Evolutionary conservation across 1,284 basidiomycete species (phyloP).

Genomic region (Cryptococcus jaspeensis): DNA sequence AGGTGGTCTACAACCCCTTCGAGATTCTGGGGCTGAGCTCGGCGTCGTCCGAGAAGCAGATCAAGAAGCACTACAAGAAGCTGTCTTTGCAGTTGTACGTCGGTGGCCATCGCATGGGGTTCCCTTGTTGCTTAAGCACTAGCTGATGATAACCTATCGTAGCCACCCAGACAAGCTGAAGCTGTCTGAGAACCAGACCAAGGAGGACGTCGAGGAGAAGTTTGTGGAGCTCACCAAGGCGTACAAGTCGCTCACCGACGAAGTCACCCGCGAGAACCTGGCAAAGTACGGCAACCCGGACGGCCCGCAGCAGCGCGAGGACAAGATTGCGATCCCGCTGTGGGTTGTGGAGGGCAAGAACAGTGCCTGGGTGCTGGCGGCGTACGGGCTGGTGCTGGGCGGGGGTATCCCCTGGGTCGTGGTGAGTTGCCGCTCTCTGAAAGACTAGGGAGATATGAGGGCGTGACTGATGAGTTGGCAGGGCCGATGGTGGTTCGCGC

Average conservation of each 20-base stretch:
- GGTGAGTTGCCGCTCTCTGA: conserved; percentile 53
- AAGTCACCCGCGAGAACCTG: conserved; percentile 87
- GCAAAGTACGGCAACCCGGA: conserved; percentile 93
- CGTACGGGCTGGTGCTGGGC: conserved; percentile 86
- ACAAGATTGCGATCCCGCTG: conserved; percentile 92
- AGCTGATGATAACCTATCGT: conserved; percentile 1
- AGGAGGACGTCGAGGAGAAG: conserved; percentile 81
- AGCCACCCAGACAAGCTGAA: conserved; percentile 98
- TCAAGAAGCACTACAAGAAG: conserved; percentile 94
- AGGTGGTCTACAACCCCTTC: conserved; percentile 87
- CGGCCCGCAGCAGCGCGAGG: conserved; percentile 88
- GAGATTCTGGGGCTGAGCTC: conserved; percentile 79
- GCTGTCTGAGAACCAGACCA: conserved; percentile 76
- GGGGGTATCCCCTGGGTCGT: conserved; percentile 83
- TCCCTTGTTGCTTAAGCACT: background rate
- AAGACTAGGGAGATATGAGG: background rate
- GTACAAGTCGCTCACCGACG: conserved; percentile 97
- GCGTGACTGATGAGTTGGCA: conserved; percentile 30
- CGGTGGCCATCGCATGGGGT: background rate
- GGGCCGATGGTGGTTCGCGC: conserved; percentile 98
- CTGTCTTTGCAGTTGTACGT: conserved; percentile 84
- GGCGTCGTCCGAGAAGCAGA: conserved; percentile 79
- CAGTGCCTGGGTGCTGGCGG: conserved; percentile 83
- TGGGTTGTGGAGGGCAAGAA: conserved; percentile 94
- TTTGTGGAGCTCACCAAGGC: conserved; percentile 97